Base-by-base conservation (phyloP, 2,329 filamentous ascomycete species). In the Gnomoniopsis sp. region DNA sequence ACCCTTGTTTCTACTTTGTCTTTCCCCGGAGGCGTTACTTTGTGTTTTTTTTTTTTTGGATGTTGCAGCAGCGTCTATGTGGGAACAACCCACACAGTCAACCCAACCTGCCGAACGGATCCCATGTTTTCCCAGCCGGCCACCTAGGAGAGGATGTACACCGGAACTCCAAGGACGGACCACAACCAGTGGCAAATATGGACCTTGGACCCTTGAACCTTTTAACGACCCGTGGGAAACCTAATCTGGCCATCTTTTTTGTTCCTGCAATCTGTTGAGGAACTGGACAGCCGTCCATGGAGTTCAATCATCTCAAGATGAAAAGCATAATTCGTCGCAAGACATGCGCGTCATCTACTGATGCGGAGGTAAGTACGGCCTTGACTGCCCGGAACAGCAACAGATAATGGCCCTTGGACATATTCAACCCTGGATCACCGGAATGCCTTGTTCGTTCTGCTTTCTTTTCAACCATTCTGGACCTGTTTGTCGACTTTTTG, bases 1-100 rank as follows among this genome's bases (percentile, higher is more conserved):
- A 71, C 70, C 70, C 59, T 65, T 68, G 65, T 76, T 83, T 79
- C 77, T 78, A 46, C 78, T 79, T 76, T 72, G 72, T 77, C 76
- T 71, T 71, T 71, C 70, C 75, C 73, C 73, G 77, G 75, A 72
- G 73, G 69, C 69, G 72, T 69, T 70, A 66, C 76, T 68, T 72
- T 66, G 57, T 72, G 69, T 73, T 69, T 54, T 55, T 26, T 36
- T 54, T 62, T 65, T 62, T 52, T 73, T 68, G 65, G 65, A 63
- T 65, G 61, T 26, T 53, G 62, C n/a, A 15, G n/a, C 26, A 26
- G 41, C 43, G 15, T 26, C 57, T 47, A 49, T 19, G 30, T 47
- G 58, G 30, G 58, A 14, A 34, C 44, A 53, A 41, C 38, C 63
- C 49, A 49, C 57, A 53, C 53, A 17, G 71, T 67, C 65, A 72